Percentiles rank a stretch among this genome's conserved stretches.
Evolutionary conservation across 2,329 filamentous ascomycete species (phyloP).

Genomic region (Microascus cirrosus): DNA sequence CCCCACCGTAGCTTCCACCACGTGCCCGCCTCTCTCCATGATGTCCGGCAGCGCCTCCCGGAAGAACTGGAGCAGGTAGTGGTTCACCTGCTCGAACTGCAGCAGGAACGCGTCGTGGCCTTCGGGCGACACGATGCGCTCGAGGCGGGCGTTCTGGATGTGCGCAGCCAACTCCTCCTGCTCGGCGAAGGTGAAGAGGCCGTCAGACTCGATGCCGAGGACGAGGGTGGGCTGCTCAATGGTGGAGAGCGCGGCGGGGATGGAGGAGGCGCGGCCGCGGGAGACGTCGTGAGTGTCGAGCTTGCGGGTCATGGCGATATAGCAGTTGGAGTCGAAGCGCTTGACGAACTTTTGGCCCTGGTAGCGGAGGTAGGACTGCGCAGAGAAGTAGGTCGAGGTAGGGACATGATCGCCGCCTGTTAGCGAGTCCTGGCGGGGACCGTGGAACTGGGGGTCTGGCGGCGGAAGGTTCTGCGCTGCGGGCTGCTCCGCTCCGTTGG

Average conservation of each 20-base stretch:
- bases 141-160: conserved; percentile 65
- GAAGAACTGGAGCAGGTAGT: conserved; percentile 74
- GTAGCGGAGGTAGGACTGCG: conserved; percentile 93
- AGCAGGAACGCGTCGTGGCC: conserved; percentile 94
- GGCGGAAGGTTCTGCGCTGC: conserved; percentile 14
- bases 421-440: conserved; percentile 37
- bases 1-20: conserved; percentile 33
- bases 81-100: conserved; percentile 95
- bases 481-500: conserved; percentile 13
- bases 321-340: conserved; percentile 96
- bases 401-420: conserved; percentile 39
- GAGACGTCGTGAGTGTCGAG: conserved; percentile 95
- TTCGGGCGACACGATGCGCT: conserved; percentile 86
- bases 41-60: conserved; percentile 76
- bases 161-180: conserved; percentile 82
- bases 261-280: conserved; percentile 55
- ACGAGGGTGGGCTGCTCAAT: conserved; percentile 87
- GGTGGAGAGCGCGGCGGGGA: conserved; percentile 64
- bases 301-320: conserved; percentile 97
- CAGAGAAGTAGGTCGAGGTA: conserved; percentile 86
- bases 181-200: conserved; percentile 93
- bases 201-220: conserved; percentile 89
- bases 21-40: conserved; percentile 52
- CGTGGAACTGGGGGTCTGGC: conserved; percentile 61
- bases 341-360: conserved; percentile 95